Evolutionary conservation across 306 rosid species (phyloP).

Genomic region (Corylus americana): DNA sequence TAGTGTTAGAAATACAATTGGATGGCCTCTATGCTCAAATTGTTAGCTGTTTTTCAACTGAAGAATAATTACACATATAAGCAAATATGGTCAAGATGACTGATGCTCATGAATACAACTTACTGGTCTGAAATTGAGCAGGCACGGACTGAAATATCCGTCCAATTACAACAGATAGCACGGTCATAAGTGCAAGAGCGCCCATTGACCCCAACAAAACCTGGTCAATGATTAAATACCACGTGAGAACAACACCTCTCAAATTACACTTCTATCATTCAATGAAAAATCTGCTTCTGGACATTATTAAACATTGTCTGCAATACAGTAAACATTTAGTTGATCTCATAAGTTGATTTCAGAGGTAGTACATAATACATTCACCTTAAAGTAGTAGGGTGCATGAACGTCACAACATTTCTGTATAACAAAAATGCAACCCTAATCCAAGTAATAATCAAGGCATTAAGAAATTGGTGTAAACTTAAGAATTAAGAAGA

Average conservation of each 20-base stretch:
- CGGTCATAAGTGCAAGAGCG: slow-evolving; percentile 87
- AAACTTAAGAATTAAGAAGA: neutral
- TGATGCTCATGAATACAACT: slow-evolving; percentile 38
- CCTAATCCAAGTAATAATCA: neutral
- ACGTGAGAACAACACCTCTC: slow-evolving; percentile 31
- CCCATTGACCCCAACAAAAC: slow-evolving; percentile 87
- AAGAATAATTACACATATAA: slow-evolving; percentile 14
- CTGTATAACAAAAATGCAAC: neutral
- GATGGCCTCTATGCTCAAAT: neutral
- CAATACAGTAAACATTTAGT: neutral
- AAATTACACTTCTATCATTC: neutral
- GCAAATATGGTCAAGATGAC: slow-evolving; percentile 12
- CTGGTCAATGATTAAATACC: slow-evolving; percentile 46
- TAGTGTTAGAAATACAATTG: slow-evolving; percentile 3
- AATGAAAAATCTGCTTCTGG: neutral
- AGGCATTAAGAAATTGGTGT: neutral
- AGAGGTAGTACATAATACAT: neutral
- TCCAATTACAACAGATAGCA: slow-evolving; percentile 87
- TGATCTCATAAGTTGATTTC: neutral
- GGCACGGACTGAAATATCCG: slow-evolving; percentile 88
- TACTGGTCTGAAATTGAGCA: slow-evolving; percentile 98
- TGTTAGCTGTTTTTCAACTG: slow-evolving; percentile 5
- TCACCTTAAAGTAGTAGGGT: neutral
- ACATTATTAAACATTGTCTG: neutral
- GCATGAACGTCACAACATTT: neutral